Base-by-base conservation (phyloP, 202 grass and related monocot genomes). In the Bolboschoenoplectus hybrid region DNA sequence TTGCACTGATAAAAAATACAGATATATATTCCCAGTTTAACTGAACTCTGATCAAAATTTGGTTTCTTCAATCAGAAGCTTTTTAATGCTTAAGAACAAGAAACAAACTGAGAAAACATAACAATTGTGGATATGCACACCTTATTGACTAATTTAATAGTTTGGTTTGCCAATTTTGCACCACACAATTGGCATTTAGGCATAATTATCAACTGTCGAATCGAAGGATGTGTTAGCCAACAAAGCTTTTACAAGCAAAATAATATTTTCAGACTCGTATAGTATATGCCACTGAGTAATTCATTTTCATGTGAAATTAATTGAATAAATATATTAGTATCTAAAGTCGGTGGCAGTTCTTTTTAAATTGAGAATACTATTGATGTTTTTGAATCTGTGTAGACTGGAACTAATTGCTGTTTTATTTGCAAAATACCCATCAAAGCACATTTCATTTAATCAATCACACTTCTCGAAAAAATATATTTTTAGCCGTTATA, bases 301-400 rank as follows among this genome's bases (percentile, higher is more conserved):
- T 71, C 16, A 14, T 67, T 45, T 45, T 44, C 67, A 46, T 71
- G n/a, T 71, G 70, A 32, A 74, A 74, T 74, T 32, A 49, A 47
- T 9, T 74, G 43, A 47, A 3, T 32, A 47, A 50, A 8, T 76
- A 52, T 55, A 20, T 53, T 35, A 38, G 10, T 36, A 35, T 34
- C 3, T 53, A 53, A 52, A 56, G 8, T 49, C 49, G 38, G 13
- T 0, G 34, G 32, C 19, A 77, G 7, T 14, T 74, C 46, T 64
- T 72, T 20, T 40, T 36, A 52, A 51, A 52, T 75, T 1, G 5
- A 51, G 11, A 75, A 9, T 35, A 7, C 50, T 68, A 39, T 74
- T 50, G 68, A 72, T 72, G 17, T 74, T 55, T 56, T 36, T 3
- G 13, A 77, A 77, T 36, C 10, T 56, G 9, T 55, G 1, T 2